Evolutionary conservation across 73 alveolate genomes (phyloP).

Genomic region (Blepharisma stoltei): DNA sequence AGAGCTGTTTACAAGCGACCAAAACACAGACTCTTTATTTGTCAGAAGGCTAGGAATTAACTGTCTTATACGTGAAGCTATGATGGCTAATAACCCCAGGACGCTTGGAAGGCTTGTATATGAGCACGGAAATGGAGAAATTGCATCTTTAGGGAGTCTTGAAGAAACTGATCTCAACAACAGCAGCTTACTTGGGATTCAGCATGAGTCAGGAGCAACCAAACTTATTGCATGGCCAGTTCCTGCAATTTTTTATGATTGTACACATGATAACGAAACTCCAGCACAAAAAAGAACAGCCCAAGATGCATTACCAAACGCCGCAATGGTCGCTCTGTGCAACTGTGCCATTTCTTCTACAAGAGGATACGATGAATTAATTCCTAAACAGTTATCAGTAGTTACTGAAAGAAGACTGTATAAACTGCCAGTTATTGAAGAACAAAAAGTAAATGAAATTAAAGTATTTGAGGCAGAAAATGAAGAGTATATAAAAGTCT

Average conservation of each 20-base stretch:
- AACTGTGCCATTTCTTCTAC: slow-evolving; percentile 35
- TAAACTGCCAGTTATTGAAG: slow-evolving; percentile 7
- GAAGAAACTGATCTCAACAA: neutral
- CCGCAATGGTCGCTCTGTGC: slow-evolving; percentile 27
- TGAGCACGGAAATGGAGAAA: slow-evolving; percentile 33
- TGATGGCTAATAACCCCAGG: slow-evolving; percentile 11
- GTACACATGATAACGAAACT: slow-evolving; percentile 36
- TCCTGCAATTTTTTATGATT: slow-evolving; percentile 35
- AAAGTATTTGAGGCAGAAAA: neutral
- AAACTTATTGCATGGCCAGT: neutral
- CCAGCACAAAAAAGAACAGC: slow-evolving; percentile 42
- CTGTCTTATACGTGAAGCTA: slow-evolving; percentile 28
- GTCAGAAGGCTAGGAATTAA: slow-evolving; percentile 19
- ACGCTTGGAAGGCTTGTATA: neutral
- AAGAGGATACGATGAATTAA: slow-evolving; percentile 41
- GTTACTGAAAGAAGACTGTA: slow-evolving; percentile 36
- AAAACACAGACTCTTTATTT: neutral
- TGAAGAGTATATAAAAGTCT: neutral
- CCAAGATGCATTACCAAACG: slow-evolving; percentile 33
- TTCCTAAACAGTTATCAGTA: slow-evolving; percentile 33
- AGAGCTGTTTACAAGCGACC: slow-evolving; percentile 29
- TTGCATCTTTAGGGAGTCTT: neutral
- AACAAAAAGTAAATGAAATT: neutral
- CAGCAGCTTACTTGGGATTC: neutral
- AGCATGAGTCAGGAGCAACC: neutral